Evolutionary conservation across 1,284 basidiomycete species (phyloP), one percentile per base, ranked within the genome.

Genomic region (Apiotrichum laibachii): DNA sequence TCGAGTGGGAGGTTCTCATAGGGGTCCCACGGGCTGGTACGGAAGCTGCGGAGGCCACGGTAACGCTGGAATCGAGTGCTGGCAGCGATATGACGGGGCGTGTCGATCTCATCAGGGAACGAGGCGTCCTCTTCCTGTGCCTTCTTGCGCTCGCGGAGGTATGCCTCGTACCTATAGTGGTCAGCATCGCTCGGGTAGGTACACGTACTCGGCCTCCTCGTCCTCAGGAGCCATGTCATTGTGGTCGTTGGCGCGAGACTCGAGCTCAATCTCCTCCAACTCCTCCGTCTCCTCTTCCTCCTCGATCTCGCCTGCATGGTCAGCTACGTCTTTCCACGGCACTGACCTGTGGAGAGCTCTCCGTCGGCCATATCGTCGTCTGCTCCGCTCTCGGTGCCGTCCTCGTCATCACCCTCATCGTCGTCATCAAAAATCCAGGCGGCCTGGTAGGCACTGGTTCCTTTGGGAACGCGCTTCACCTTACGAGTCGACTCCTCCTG

Each of bases 41-140:
- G 84, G 83, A 99, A 90, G 15, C 89, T 92, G 56, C 88, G 87
- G 76, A 99, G 77, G 1, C 95, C 96, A 57, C 95, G 86, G 77
- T 88, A 99, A 39, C 95, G 85, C 67, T 92, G 90, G 79, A 99
- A 98, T 7, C 96, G 85, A n/a, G 84, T 84, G 13, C 85, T 82
- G 0, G 94, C 95, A 0, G 90, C 79, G n/a, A 89, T 81, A 63
- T 96, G 88, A 62, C 88, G 84, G 0, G 95, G 96, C 0, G 96
- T 99, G 69, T 99, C 95, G n/a, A 97, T 84, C 76, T 99, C 95
- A 72, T 99, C 95, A 0, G 95, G 96, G 79, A 98, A 99, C 21
- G 85, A 82, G 26, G 86, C 79, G 67, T 97, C 90, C 51, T 90
- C 87, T 52, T 85, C 83, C 67, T 91, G 88, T 34, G 78, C 77